Evolutionary conservation across 768 basidiomycete species (phyloP), one percentile per base, ranked within the genome.

Genomic region (Termitomyces sp.): DNA sequence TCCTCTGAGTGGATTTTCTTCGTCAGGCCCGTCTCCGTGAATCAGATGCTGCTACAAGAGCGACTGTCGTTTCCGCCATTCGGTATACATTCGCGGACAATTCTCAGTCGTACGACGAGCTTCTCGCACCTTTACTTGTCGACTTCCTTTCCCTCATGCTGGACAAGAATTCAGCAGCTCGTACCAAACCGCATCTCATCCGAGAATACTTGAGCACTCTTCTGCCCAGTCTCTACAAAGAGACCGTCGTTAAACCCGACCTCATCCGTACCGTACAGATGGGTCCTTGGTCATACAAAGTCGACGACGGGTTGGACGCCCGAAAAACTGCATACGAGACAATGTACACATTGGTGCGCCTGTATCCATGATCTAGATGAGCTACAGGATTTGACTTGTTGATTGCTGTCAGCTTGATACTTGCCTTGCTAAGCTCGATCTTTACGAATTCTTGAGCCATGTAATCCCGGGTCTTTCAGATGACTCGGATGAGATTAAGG

Each of bases 311-410:
- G 45, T 78, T 98, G 38, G 96, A 98, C 59, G 87, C 94, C 20
- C 85, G 97, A 55, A 98, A 98, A 78, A 95, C 92, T 0, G 96
- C 97, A 2, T 98, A 91, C 70, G 97, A 99, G 71, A 94, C 94
- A 1, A 91, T 98, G 77, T 95, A 97, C 67, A 97, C 94, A 18
- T 71, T 98, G 61, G 93, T 94, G 62, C 61, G 88, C 70, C n/a
- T 23, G 35, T 1, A 12, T 29, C 15, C 15, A 27, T 20, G 47
- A 38, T 57, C 15, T 46, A 22, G 23, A 44, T 13, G n/a, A 6
- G 12, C 23, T 39, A 16, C 25, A 22, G 29, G 29, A n/a, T 20
- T 16, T 38, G 5, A 47, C 10, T 23, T 38, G 33, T 23, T 38
- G 33, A 3, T 35, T 43, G 42, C 36, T 3, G 23, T 39, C 55